Conservation (phyloP, 225 moss, liverwort and hornwort species). For the Pseudoscleropodium purum region DNA sequence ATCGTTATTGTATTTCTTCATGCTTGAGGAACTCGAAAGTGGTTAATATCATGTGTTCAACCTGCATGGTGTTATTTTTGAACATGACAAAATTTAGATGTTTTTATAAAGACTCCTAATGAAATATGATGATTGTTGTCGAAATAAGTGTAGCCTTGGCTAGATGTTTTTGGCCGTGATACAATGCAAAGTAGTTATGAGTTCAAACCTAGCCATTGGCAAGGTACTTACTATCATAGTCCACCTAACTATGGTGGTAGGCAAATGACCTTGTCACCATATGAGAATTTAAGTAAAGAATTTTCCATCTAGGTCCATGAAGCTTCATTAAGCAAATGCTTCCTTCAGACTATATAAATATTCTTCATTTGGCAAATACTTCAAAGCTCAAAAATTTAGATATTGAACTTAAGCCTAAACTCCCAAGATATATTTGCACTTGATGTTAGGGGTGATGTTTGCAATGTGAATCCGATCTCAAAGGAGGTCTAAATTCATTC, state of each 20-base stretch:
- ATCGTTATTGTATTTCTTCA: not conserved
- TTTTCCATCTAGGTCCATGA: not conserved
- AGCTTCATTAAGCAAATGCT: no score
- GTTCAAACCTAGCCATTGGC: not conserved
- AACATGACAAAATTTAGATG: not conserved
- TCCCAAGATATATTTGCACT: not conserved
- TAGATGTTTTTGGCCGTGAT: not conserved
- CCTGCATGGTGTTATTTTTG: rapidly evolving
- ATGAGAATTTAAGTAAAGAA: not conserved
- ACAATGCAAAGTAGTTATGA: not conserved
- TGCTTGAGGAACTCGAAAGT: not conserved
- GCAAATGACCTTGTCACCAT: no score
- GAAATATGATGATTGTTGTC: not conserved
- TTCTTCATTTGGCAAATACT: no score
- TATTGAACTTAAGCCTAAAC: not conserved
- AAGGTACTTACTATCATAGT: rapidly evolving
- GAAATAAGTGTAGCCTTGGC: rapidly evolving
- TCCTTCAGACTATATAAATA: no score
- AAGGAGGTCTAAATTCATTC: no score
- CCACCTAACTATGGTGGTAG: not conserved
- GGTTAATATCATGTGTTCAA: not conserved
- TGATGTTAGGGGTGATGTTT: no score
- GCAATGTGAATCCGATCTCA: no score
- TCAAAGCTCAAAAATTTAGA: not conserved
- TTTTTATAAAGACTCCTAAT: not conserved